Percentiles rank a stretch among this genome's conserved stretches.
Conservation (phyloP, 768 basidiomycete genomes). For the Lactarius quietus region DNA sequence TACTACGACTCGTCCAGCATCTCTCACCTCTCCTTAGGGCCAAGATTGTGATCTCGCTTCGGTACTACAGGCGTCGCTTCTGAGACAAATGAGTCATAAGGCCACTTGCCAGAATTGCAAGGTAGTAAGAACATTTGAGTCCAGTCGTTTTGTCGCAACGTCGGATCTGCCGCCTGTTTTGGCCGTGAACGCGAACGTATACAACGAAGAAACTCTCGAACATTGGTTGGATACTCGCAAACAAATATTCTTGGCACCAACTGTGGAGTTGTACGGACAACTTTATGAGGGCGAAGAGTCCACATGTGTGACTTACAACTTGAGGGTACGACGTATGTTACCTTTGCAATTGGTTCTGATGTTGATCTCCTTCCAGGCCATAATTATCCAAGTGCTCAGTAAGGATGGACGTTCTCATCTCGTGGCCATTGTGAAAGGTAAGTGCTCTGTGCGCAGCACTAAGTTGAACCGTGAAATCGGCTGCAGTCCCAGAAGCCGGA, state of each 20-base stretch:
- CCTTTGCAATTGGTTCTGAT: slow-evolving; percentile 1
- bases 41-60: slow-evolving; percentile 53
- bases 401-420: slow-evolving; percentile 78
- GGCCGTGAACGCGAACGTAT: slow-evolving; percentile 80
- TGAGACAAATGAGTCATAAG: slow-evolving; percentile 81
- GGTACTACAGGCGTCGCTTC: slow-evolving; percentile 69
- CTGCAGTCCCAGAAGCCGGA: slow-evolving; percentile 68
- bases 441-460: slow-evolving; percentile 22
- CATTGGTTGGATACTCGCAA: slow-evolving; percentile 70
- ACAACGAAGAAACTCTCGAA: slow-evolving; percentile 66
- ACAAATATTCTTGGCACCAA: slow-evolving; percentile 57
- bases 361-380: slow-evolving; percentile 45
- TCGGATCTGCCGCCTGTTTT: slow-evolving; percentile 76
- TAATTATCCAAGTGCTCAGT: slow-evolving; percentile 74
- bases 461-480: background rate
- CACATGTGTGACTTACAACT: slow-evolving; percentile 57
- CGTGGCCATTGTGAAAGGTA: slow-evolving; percentile 83
- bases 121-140: slow-evolving; percentile 68
- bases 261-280: slow-evolving; percentile 55
- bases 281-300: slow-evolving; percentile 55
- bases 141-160: slow-evolving; percentile 60
- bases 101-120: slow-evolving; percentile 84
- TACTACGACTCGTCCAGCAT: background rate
- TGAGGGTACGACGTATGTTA: slow-evolving; percentile 56
- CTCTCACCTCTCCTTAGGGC: slow-evolving; percentile 32